A percentile compares a stretch with the other conserved stretches of the same genome.
Evolutionary conservation across 768 basidiomycete species (phyloP).

Genomic region (Asterophora lycoperdoides): DNA sequence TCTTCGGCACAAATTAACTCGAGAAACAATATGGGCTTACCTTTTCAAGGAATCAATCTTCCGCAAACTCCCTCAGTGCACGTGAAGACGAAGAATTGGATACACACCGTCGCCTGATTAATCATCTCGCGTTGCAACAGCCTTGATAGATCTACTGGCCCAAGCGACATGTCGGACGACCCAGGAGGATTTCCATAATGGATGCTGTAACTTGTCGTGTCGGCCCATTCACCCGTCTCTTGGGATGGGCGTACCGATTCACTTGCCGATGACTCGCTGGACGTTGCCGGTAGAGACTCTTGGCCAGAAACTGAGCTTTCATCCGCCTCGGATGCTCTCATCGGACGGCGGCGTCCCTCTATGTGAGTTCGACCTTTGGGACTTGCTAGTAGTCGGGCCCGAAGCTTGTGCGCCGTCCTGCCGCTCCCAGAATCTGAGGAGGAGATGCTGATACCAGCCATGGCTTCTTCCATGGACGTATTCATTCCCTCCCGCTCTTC

Average conservation of each 20-base stretch:
- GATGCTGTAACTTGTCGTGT: slow-evolving; percentile 19
- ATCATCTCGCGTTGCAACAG: slow-evolving; percentile 8
- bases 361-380: background rate
- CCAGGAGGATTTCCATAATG: slow-evolving; percentile 37
- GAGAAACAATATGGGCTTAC: slow-evolving; percentile 15
- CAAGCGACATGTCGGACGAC: slow-evolving; percentile 27
- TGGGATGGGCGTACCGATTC: slow-evolving; percentile 7
- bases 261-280: slow-evolving; percentile 4
- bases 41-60: slow-evolving; percentile 23
- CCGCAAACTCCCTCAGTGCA: background rate
- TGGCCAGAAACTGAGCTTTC: background rate
- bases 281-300: slow-evolving; percentile 4
- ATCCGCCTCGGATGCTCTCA: background rate
- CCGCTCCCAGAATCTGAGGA: slow-evolving; percentile 18
- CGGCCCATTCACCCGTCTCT: too few relatives aligned
- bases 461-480: slow-evolving; percentile 22
- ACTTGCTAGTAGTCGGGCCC: background rate
- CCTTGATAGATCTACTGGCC: slow-evolving; percentile 19
- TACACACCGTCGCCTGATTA: slow-evolving; percentile 7
- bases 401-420: slow-evolving; percentile 19
- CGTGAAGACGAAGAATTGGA: background rate
- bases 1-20: background rate
- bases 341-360: background rate
- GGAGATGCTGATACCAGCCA: slow-evolving; percentile 4
- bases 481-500: slow-evolving; percentile 21